phyloP scores from a whole-genome alignment of 2,329 filamentous ascomycete genomes.

The Ascocoryne sarcoides region DNA sequence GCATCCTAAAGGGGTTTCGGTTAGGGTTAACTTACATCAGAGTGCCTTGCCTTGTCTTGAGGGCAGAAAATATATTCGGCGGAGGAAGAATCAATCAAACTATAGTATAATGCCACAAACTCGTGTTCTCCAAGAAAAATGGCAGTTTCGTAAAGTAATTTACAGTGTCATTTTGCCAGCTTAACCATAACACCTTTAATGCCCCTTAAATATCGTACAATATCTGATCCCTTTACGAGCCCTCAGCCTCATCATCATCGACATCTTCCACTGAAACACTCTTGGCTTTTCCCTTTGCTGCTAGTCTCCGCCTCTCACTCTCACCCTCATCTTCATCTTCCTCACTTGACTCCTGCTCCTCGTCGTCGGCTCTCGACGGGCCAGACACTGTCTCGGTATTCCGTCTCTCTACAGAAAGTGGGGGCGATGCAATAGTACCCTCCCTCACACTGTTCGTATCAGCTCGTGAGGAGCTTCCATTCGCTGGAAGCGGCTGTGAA shows the following conservation, averaged over 20 bases:
- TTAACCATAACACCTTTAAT: not conserved
- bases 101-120: no score
- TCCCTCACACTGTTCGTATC: constrained; percentile 5
- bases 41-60: no score
- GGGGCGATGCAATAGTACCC: not conserved
- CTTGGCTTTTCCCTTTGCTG: constrained; percentile 36
- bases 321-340: constrained; percentile 9
- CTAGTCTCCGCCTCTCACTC: not conserved
- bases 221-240: constrained; percentile 5
- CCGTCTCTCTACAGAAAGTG: not conserved
- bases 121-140: no score
- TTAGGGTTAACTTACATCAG: no score
- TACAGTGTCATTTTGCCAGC: no score
- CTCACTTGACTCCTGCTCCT: constrained; percentile 9
- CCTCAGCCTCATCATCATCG: constrained; percentile 30
- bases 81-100: no score
- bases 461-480: constrained; percentile 2
- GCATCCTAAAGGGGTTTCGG: no score
- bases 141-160: no score
- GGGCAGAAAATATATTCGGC: no score
- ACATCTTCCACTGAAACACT: constrained; percentile 40
- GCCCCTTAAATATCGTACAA: not conserved
- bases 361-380: constrained; percentile 1
- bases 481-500: constrained; percentile 20
- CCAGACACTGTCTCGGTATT: constrained; percentile 9